Evolutionary conservation across 1,284 basidiomycete species (phyloP).

Genomic region (Tylopilus orsonianus): DNA sequence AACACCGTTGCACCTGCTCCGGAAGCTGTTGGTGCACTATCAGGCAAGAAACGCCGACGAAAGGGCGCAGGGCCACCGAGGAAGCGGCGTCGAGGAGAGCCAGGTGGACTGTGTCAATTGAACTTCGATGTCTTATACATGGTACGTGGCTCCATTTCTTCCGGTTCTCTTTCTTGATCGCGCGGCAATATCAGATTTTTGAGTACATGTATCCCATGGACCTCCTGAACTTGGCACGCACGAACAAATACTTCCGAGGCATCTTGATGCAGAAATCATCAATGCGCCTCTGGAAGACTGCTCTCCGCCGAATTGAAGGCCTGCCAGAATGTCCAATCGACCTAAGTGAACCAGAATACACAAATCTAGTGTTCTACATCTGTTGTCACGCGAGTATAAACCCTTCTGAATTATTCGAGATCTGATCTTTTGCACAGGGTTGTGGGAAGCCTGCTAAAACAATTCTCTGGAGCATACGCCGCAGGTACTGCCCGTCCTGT

Average conservation of each 20-base stretch:
- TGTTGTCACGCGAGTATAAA: conserved; percentile 19
- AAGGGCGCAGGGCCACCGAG: conserved; percentile 1
- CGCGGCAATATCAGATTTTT: conserved; percentile 21
- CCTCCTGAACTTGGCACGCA: conserved; percentile 30
- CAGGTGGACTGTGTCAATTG: conserved; percentile 14
- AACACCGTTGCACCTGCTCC: background rate
- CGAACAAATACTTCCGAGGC: conserved; percentile 25
- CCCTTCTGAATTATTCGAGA: background rate
- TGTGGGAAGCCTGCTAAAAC: conserved; percentile 11
- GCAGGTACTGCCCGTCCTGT: conserved; percentile 15
- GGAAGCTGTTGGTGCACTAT: background rate
- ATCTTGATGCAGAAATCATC: conserved; percentile 31
- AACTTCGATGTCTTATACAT: conserved; percentile 22
- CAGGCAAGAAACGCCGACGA: conserved; percentile 10
- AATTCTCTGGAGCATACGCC: conserved; percentile 18
- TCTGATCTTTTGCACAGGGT: conserved; percentile 1
- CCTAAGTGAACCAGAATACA: conserved; percentile 34
- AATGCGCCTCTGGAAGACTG: conserved; percentile 22
- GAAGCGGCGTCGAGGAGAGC: conserved; percentile 16
- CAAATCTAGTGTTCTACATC: conserved; percentile 26
- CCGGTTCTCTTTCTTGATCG: background rate
- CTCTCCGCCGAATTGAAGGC: conserved; percentile 17
- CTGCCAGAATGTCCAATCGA: conserved; percentile 33
- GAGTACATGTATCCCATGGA: conserved; percentile 26
- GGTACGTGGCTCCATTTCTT: conserved; percentile 5